These are phyloP conservation scores for Noccaea caerulescens DNA, from an alignment of 345 rosid genomes.

Conservation along the genomic window DNA sequence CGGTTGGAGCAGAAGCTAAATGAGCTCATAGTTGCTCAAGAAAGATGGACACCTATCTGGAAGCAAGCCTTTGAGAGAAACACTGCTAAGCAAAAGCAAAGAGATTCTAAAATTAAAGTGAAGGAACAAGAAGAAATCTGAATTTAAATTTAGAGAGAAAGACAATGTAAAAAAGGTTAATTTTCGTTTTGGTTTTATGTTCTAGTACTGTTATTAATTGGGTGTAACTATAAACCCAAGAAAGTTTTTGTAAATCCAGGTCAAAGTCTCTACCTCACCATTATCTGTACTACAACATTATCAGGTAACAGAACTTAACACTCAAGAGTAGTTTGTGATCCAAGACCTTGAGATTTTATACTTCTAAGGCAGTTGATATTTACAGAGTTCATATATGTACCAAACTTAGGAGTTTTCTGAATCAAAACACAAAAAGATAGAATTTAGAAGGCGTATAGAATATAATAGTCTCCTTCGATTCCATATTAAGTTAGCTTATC, in stretches of 20 bases:
- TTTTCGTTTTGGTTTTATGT: conserved; percentile 21
- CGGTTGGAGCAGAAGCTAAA: conserved; percentile 22
- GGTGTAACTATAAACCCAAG: neutral
- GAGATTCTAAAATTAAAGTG: neutral
- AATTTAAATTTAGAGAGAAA: neutral
- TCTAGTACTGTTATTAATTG: too few species aligned
- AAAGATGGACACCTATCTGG: neutral
- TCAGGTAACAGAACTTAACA: neutral
- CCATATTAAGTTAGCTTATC: neutral
- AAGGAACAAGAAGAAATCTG: conserved; percentile 3
- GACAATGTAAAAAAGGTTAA: neutral
- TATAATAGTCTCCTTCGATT: neutral
- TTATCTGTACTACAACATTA: neutral
- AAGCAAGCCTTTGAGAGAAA: neutral
- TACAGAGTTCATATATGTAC: neutral
- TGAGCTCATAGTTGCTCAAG: neutral
- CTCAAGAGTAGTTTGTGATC: neutral
- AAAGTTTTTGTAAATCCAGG: neutral
- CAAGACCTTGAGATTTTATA: conserved; percentile 5
- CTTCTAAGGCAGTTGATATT: neutral
- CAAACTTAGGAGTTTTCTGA: neutral
- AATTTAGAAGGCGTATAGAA: neutral
- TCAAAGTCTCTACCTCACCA: neutral
- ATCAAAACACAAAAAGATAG: neutral
- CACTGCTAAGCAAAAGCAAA: conserved; percentile 5